Percentiles rank a stretch among this genome's conserved stretches.
Conservation (phyloP, 2,329 filamentous ascomycete genomes). For the Triangularia setosa region DNA sequence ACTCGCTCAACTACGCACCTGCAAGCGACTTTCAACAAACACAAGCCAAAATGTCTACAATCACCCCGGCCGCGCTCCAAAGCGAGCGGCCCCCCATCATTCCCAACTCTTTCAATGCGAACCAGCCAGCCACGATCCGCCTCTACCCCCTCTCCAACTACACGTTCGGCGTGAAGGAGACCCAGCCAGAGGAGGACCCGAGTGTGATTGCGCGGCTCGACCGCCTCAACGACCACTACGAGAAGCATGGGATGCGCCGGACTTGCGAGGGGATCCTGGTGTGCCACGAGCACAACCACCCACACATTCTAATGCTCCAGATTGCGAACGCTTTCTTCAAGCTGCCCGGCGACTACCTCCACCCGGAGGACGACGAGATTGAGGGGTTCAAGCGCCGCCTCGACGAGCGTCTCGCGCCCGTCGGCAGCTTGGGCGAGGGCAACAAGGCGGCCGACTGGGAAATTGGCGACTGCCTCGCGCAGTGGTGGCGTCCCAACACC, state of each 20-base stretch:
- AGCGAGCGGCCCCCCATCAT: constrained; percentile 74
- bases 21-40: neutral
- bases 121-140: constrained; percentile 84
- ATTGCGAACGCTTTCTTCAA: constrained; percentile 99
- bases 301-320: constrained; percentile 97
- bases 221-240: constrained; percentile 93
- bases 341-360: constrained; percentile 91
- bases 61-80: constrained; percentile 70
- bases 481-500: constrained; percentile 99
- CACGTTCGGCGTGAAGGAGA: constrained; percentile 98
- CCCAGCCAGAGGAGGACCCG: constrained; percentile 94
- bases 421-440: constrained; percentile 80
- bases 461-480: constrained; percentile 88
- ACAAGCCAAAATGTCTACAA: constrained; percentile 67
- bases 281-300: constrained; percentile 98
- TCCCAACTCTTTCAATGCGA: constrained; percentile 79
- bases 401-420: constrained; percentile 89
- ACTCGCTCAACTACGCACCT: neutral
- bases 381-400: constrained; percentile 90
- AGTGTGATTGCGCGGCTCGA: constrained; percentile 90
- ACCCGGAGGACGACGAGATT: constrained; percentile 84
- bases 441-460: constrained; percentile 87
- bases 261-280: constrained; percentile 96
- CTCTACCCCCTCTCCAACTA: constrained; percentile 97
- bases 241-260: constrained; percentile 87